These are phyloP conservation scores for Ophiosphaerella herpotricha DNA, from an alignment of 2,329 filamentous ascomycete species.

Conservation along the genomic window DNA sequence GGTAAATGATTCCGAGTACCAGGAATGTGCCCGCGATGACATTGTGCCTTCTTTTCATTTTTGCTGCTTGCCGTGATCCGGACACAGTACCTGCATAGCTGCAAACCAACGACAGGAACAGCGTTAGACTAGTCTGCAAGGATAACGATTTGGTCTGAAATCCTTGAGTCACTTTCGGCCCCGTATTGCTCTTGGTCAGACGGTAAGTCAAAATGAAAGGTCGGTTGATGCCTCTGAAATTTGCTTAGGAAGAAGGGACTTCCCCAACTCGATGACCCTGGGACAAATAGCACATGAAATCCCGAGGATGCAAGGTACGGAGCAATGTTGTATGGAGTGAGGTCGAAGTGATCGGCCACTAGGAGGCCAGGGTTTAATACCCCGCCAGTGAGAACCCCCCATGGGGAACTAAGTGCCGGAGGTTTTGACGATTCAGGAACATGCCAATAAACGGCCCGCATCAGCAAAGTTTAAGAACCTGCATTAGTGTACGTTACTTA, in stretches of 20 bases:
- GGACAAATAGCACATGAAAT: no score
- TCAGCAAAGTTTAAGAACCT: slow-evolving; percentile 5
- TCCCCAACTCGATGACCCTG: no score
- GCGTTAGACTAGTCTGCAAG: no score
- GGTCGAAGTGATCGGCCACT: slow-evolving; percentile 7
- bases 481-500: not conserved
- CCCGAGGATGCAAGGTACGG: slow-evolving; percentile 1
- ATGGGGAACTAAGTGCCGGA: slow-evolving; percentile 16
- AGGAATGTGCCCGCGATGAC: slow-evolving; percentile 7
- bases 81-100: no score
- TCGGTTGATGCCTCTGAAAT: no score
- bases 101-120: no score
- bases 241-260: no score
- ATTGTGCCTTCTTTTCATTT: slow-evolving; percentile 11
- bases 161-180: no score
- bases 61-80: not conserved
- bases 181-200: no score
- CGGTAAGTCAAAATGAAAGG: no score
- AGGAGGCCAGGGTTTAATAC: slow-evolving; percentile 3
- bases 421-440: slow-evolving; percentile 15
- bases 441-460: slow-evolving; percentile 12
- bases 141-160: no score
- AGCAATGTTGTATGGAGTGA: slow-evolving; percentile 1
- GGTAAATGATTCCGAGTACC: slow-evolving; percentile 4
- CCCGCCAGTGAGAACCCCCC: slow-evolving; percentile 13